Percentiles rank a stretch among this genome's conserved stretches.
Conservation (phyloP, 2,329 filamentous ascomycete genomes). For the Epichloe coenophiala region DNA sequence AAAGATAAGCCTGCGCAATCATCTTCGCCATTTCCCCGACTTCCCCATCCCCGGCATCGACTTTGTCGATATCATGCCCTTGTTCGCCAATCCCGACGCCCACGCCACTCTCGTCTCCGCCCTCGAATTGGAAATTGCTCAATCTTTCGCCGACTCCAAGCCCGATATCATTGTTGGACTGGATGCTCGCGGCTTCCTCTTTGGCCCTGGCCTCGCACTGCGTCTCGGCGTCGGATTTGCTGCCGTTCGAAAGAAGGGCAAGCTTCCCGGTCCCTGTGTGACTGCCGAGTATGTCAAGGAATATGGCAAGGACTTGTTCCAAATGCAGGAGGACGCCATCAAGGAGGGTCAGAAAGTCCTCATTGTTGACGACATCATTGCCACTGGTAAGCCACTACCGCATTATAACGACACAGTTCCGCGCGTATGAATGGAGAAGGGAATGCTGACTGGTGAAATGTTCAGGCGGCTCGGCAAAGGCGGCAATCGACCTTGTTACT, state of each 20-base stretch:
- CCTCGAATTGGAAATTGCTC: conserved; percentile 67
- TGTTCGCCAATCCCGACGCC: conserved; percentile 66
- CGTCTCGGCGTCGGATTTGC: conserved; percentile 76
- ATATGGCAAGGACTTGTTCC: conserved; percentile 88
- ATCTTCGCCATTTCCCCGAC: conserved; percentile 77
- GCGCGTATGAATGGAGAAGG: background rate
- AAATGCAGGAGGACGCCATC: conserved; percentile 83
- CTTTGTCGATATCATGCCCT: conserved; percentile 95
- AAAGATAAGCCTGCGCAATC: conserved; percentile 56
- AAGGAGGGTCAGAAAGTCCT: conserved; percentile 79
- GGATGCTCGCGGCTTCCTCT: conserved; percentile 89
- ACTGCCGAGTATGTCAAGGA: conserved; percentile 88
- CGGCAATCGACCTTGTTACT: conserved; percentile 73
- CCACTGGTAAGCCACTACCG: conserved; percentile 59
- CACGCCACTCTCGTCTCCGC: conserved; percentile 70
- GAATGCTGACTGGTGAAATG: background rate
- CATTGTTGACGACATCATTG: conserved; percentile 95
- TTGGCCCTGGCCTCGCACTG: conserved; percentile 80
- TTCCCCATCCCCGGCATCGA: conserved; percentile 87
- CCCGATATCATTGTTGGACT: conserved; percentile 89
- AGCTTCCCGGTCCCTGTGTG: conserved; percentile 79
- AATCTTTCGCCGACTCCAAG: conserved; percentile 45
- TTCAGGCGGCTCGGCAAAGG: conserved; percentile 77
- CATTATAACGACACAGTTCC: background rate
- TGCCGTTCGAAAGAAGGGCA: conserved; percentile 87